Base-by-base conservation (phyloP, 495 filamentous ascomycete species). In the Viridothelium virens region DNA sequence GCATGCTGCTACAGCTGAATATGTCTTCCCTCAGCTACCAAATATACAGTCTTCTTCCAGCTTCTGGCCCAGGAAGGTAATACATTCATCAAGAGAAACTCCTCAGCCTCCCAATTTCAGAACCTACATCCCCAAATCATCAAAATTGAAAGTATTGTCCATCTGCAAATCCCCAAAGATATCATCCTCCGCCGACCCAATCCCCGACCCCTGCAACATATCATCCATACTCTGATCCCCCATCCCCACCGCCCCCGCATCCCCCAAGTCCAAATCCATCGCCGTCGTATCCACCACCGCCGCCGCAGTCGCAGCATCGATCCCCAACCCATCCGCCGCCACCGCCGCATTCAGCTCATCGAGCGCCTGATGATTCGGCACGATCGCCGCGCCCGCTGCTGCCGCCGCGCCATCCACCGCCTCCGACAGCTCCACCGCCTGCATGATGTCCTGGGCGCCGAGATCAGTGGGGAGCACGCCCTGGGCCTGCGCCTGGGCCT, bases 91-190 rank as follows among this genome's bases (percentile, higher is more conserved):
- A 25, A 25, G 25, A 25, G 25, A 25, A 25, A 25, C 25, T 25
- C 25, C 25, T 25, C 25, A 25, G 25, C 25, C 25, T 1, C 6
- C 53, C 53, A 14, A 14, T 10, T 18, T 36, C 25, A 25, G 25
- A 25, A 25, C 25, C 53, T 59, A 59, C 53, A 59, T 59, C 18
- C 53, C 53, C 31, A 59, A 59, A 36, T 59, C 53, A 59, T 69
- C 61, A 59, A 72, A 69, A 61, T 67, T 65, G 56, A 69, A 53
- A 37, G 66, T 61, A 65, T 70, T 63, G 62, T 64, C 59, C 68
- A 72, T 70, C 65, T 72, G 67, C 25, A 74, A 65, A 31, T 56
- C 72, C 12, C 46, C 69, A 63, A 73, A 74, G 31, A 74, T 74
- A 48, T 74, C 70, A 31, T 74, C 72, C 14, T 74, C 70, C 6